Base-by-base conservation (phyloP, 202 grass and related monocot genomes). In the Eragrostis tef region DNA sequence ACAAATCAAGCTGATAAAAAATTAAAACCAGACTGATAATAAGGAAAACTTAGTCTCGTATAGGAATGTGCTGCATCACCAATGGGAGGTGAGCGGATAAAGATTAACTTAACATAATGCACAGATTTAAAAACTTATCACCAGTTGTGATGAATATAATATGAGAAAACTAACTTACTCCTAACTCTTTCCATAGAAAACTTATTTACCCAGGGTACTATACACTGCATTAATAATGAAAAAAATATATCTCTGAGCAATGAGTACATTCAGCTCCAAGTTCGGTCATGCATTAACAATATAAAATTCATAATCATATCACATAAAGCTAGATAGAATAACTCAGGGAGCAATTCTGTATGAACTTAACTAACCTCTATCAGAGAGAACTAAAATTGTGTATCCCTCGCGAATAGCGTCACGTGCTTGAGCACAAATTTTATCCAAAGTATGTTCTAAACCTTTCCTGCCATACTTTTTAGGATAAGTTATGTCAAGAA, bases 401-500 rank as follows among this genome's bases (percentile, higher is more conserved):
- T 87, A 97, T 29, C 90, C 90, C 11, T 97, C 63, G 19, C 17
- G 84, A 72, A 97, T 89, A 70, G 93, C 93, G 79, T 85, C 78
- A 46, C 70, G 69, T 42, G 93, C 90, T 87, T 97, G 74, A 82
- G 44, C 56, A 42, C 90, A 97, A 77, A 97, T 84, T 69, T 74
- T 81, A 71, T 91, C 86, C 78, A 97, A 85, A 47, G 93, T 97
- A 47, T 83, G 43, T 77, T 97, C 81, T 73, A 97, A 82, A 24
- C 93, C 93, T 27, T 81, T 68, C 46, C 84, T 77, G 19, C 90
- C 93, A 82, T 26, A 50, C 46, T 61, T 76, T 82, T 91, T 97
- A 75, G 90, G 86, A 88, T 97, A 97, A 21, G 93, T 97, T 61
- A 87, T 89, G 71, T 97, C 88, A 31, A 97, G 90, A 31, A 97